Conservation (phyloP, 495 filamentous ascomycete species). For the Lichenothelia convexa region DNA sequence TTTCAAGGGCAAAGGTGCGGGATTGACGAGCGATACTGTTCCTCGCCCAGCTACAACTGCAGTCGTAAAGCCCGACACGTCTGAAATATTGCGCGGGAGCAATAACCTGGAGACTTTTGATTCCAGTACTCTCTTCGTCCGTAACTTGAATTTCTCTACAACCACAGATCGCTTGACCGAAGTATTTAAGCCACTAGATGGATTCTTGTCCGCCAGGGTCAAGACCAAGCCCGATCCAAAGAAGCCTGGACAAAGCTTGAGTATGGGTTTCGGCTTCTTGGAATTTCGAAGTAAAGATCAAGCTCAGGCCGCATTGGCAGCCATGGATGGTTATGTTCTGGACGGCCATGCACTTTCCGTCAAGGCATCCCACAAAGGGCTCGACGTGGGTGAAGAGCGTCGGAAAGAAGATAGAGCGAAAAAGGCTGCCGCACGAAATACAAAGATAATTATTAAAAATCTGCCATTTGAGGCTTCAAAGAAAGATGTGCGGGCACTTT, state of each 20-base stretch:
- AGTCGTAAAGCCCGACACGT: slow-evolving; percentile 29
- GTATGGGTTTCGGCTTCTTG: slow-evolving; percentile 92
- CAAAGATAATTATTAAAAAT: slow-evolving; percentile 97
- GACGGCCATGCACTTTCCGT: slow-evolving; percentile 73
- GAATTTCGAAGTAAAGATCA: slow-evolving; percentile 65
- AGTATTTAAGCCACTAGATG: slow-evolving; percentile 60
- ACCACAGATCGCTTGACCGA: slow-evolving; percentile 53
- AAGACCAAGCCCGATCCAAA: slow-evolving; percentile 16
- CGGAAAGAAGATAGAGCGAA: slow-evolving; percentile 64
- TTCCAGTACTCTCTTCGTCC: slow-evolving; percentile 71
- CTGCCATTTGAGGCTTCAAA: slow-evolving; percentile 88
- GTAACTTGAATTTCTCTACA: slow-evolving; percentile 87
- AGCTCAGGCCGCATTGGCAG: slow-evolving; percentile 56
- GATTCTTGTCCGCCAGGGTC: slow-evolving; percentile 28
- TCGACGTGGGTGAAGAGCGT: slow-evolving; percentile 72
- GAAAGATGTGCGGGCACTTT: slow-evolving; percentile 71
- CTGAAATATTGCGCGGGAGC: slow-evolving; percentile 32
- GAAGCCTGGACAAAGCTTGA: slow-evolving; percentile 61
- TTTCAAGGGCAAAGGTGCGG: slow-evolving; percentile 29
- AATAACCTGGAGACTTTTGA: slow-evolving; percentile 33
- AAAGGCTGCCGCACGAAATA: slow-evolving; percentile 50
- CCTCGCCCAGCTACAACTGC: slow-evolving; percentile 12
- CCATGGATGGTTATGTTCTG: slow-evolving; percentile 74
- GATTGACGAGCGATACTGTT: background rate
- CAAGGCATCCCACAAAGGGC: slow-evolving; percentile 63